A percentile compares a stretch with the other conserved stretches of the same genome.
Evolutionary conservation across 352 stramenopile genomes (phyloP).

Genomic region (Phytophthora sansomeana): DNA sequence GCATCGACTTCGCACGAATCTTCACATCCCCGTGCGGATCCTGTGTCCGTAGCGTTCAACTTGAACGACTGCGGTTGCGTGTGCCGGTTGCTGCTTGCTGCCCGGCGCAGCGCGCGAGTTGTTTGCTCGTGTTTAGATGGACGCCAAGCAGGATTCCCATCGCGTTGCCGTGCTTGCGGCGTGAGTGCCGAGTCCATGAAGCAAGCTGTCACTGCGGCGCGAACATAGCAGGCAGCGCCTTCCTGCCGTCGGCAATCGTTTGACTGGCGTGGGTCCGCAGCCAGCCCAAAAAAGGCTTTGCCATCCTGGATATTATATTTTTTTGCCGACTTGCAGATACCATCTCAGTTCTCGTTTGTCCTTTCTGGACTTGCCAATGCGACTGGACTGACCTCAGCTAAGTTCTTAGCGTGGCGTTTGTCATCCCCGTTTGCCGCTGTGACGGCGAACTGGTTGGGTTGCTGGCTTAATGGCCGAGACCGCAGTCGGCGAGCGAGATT

Average conservation of each 20-base stretch:
- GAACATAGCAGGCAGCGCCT: background rate
- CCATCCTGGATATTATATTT: slow-evolving; percentile 2
- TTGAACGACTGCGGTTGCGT: slow-evolving; percentile 15
- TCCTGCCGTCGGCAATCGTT: background rate
- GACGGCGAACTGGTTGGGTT: background rate
- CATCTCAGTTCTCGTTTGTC: slow-evolving; percentile 25
- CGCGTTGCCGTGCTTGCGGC: background rate
- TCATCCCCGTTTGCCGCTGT: slow-evolving; percentile 6
- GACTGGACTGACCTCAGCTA: background rate
- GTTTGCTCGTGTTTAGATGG: slow-evolving; percentile 20
- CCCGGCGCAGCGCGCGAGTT: slow-evolving; percentile 10
- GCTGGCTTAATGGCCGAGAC: background rate
- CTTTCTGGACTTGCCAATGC: slow-evolving; percentile 11
- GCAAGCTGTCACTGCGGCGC: slow-evolving; percentile 14
- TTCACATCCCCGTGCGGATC: slow-evolving; percentile 5
- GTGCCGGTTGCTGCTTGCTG: too few relatives aligned
- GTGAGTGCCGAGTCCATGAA: slow-evolving; percentile 21
- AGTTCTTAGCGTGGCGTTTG: slow-evolving; percentile 4
- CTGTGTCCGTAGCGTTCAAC: slow-evolving; percentile 8
- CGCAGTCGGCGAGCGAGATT: background rate
- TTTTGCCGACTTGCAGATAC: slow-evolving; percentile 9
- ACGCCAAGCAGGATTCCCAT: slow-evolving; percentile 3
- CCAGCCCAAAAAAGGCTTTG: background rate
- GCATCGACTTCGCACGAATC: slow-evolving; percentile 4
- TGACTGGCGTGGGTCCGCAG: background rate